Evolutionary conservation across 805 yeast genomes (phyloP), one percentile per base, ranked within the genome.

Genomic region (Ogataea philodendri): DNA sequence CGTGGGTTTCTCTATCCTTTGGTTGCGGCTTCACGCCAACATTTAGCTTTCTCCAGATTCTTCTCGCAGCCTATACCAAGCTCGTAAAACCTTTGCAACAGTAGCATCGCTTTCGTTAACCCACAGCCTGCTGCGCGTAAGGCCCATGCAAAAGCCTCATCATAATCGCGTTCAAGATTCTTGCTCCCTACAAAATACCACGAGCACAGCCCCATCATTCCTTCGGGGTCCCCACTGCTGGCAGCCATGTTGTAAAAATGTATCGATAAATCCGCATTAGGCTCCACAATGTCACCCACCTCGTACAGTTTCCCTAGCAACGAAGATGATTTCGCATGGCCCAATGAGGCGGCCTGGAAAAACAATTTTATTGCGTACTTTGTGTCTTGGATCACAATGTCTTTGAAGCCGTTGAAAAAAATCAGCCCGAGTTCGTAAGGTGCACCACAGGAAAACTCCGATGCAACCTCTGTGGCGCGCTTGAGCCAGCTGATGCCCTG

Each of bases 111-210:
- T 58, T 86, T 86, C 5, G 86, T 73, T 22, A 72, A 68, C 10
- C 85, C 85, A 24, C 76, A 64, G 26, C 72, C 68, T 0, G 97
- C 97, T 0, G 97, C 90, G 45, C 85, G 70, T 35, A 75, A 65
- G 1, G 97, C 97, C 97, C 97, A 93, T 51, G 86, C 93, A 58
- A 81, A 90, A 1, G 97, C 94, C 60, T 89, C 96, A 35, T 65
- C 73, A 36, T 81, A 84, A 58, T 89, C 90, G 44, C 75, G 74
- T 7, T 79, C 81, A 49, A 93, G 70, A n/a, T 93, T 89, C 21
- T 84, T 89, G 21, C 85, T 80, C 0, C 98, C 98, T 17, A 87
- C 82, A 60, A 90, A 68, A 57, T 90, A 93, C 97, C 97, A 93
- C 1, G 97, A 96, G 59, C 97, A 89, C 66, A 90, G 69, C 2